These are phyloP conservation scores for Prunella vulgaris DNA, from an alignment of 257 asterid genomes.

Conservation along the genomic window DNA sequence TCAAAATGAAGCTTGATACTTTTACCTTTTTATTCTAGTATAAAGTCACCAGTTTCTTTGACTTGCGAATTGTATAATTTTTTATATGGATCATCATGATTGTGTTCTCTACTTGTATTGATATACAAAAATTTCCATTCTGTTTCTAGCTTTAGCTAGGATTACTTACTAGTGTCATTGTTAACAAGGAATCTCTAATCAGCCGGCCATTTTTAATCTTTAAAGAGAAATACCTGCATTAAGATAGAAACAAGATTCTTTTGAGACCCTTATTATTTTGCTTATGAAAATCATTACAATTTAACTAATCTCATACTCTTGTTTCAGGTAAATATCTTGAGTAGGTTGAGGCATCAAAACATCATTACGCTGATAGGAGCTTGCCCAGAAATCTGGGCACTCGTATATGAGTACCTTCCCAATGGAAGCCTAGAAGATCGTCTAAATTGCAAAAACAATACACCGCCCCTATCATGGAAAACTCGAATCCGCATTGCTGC, in stretches of 20 bases:
- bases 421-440: conserved; percentile 97
- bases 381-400: conserved; percentile 77
- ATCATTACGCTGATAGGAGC: conserved; percentile 81
- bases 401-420: conserved; percentile 77
- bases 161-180: not conserved
- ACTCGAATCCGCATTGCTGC: conserved; percentile 75
- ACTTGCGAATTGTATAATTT: not conserved
- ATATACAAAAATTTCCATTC: not conserved
- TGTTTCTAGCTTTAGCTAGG: not conserved
- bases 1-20: not conserved
- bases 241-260: not conserved
- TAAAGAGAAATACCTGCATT: not conserved
- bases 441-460: conserved; percentile 71
- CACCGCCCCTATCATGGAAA: conserved; percentile 89
- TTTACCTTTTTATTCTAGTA: not conserved
- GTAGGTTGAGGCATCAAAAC: conserved; percentile 92
- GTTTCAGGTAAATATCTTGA: conserved; percentile 64
- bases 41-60: not conserved
- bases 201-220: not conserved
- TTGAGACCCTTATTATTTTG: not conserved
- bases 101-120: not conserved
- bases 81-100: not conserved
- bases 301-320: not conserved
- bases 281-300: not conserved
- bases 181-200: not conserved